Evolutionary conservation across 208 protist genomes (phyloP).

Genomic region (Leishmania arabica): DNA sequence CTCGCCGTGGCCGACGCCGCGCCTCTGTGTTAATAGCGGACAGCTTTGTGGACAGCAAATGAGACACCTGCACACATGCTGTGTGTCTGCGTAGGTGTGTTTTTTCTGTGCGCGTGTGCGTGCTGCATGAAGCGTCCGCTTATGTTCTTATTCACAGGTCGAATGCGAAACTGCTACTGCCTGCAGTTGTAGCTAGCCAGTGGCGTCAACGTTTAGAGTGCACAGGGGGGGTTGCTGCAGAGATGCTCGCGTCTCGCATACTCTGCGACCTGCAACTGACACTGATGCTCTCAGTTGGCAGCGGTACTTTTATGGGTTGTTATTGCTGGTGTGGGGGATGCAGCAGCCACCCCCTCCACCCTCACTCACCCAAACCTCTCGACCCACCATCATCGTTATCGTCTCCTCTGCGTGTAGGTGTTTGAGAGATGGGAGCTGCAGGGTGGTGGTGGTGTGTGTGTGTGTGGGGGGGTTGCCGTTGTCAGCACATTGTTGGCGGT

Average conservation of each 20-base stretch:
- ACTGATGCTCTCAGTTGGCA: neutral
- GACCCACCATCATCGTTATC: neutral
- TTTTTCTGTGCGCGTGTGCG: too few species aligned
- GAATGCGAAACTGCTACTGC: neutral
- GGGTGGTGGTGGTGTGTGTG: too few species aligned
- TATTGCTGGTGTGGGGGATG: neutral
- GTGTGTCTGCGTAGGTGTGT: too few species aligned
- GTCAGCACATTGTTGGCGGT: neutral
- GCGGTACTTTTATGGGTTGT: neutral
- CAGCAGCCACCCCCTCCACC: neutral
- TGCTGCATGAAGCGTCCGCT: too few species aligned
- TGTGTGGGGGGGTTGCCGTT: neutral
- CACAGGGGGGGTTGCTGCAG: neutral
- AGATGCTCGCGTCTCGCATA: neutral
- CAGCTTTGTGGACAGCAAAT: constrained; percentile 38
- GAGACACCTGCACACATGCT: neutral
- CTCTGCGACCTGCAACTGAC: neutral
- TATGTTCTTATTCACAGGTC: neutral
- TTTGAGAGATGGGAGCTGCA: neutral
- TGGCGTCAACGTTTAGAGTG: neutral
- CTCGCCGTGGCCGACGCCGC: constrained; percentile 7
- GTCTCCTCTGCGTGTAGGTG: neutral
- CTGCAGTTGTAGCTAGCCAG: neutral
- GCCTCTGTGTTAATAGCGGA: constrained; percentile 54
- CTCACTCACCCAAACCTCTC: neutral